Conservation (phyloP, 352 stramenopile genomes). For the Pythium phragmitis region DNA sequence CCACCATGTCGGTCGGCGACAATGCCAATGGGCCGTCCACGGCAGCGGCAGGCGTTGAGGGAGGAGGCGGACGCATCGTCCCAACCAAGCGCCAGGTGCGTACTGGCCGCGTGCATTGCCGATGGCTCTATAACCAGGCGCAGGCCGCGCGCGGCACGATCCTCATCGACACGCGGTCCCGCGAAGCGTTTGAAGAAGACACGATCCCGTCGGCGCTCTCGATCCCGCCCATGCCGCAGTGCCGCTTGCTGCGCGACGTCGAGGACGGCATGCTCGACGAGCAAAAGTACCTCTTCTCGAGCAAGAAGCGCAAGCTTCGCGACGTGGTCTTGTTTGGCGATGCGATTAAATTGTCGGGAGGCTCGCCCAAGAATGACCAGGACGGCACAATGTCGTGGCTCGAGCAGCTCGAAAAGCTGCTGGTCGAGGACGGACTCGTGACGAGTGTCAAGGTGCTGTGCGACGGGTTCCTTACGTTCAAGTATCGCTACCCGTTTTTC, state of each 20-base stretch:
- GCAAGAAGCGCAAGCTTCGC: conserved; percentile 74
- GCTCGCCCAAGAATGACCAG: conserved; percentile 21
- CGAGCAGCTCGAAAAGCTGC: conserved; percentile 53
- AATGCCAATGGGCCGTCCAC: conserved; percentile 4
- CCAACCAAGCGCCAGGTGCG: conserved; percentile 55
- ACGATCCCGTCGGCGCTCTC: conserved; percentile 76
- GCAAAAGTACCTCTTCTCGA: conserved; percentile 66
- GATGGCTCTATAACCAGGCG: conserved; percentile 86
- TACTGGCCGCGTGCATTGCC: conserved; percentile 68
- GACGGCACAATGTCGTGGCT: conserved; percentile 40
- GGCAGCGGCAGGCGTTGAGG: conserved; percentile 12
- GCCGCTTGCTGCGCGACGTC: conserved; percentile 48
- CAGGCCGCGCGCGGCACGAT: conserved; percentile 74
- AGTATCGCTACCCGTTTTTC: conserved; percentile 85
- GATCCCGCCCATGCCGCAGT: conserved; percentile 54
- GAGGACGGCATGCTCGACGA: conserved; percentile 56
- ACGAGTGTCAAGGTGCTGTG: conserved; percentile 71
- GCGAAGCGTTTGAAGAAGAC: conserved; percentile 61
- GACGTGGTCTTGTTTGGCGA: conserved; percentile 83
- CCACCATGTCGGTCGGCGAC: conserved; percentile 28
- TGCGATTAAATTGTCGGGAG: conserved; percentile 40
- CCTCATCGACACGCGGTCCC: conserved; percentile 64
- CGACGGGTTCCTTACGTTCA: conserved; percentile 85
- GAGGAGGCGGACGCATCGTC: neutral
- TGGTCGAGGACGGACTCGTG: conserved; percentile 73